These are phyloP conservation scores for Leccinum longicurvipes DNA, from an alignment of 768 basidiomycete species.

Conservation along the genomic window DNA sequence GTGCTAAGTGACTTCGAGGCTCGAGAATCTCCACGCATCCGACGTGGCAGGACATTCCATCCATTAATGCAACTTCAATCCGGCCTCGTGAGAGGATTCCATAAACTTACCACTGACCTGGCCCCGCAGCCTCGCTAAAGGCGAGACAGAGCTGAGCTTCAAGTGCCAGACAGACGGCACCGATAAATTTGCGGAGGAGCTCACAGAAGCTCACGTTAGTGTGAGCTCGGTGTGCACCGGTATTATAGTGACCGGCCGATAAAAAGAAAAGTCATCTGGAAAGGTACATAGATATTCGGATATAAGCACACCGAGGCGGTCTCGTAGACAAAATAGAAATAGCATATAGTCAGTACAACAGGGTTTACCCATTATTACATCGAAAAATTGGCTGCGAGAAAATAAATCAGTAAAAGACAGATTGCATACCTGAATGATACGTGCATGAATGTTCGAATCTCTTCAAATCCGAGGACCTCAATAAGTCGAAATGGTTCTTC, in stretches of 20 bases:
- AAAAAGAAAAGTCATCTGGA: background rate
- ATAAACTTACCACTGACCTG: too few species aligned
- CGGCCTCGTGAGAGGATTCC: too few species aligned
- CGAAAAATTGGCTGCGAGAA: background rate
- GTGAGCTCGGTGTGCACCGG: background rate
- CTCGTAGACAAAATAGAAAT: background rate
- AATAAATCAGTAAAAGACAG: background rate
- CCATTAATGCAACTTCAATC: background rate
- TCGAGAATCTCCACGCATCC: background rate
- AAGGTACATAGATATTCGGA: background rate
- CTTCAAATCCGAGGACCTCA: background rate
- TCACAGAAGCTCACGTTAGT: background rate
- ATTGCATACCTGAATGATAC: background rate
- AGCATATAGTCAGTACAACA: slow-evolving; percentile 3
- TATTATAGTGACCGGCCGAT: background rate
- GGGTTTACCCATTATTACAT: background rate
- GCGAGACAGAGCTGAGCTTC: background rate
- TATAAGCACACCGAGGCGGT: background rate
- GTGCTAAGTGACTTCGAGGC: background rate
- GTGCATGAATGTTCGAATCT: background rate
- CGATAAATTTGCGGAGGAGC: background rate
- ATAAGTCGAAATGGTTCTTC: background rate
- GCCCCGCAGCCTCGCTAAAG: background rate
- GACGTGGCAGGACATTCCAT: background rate
- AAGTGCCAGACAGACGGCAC: background rate